Evolutionary conservation across 1,284 basidiomycete genomes (phyloP).

Genomic region (Cryptococcus hybrid): DNA sequence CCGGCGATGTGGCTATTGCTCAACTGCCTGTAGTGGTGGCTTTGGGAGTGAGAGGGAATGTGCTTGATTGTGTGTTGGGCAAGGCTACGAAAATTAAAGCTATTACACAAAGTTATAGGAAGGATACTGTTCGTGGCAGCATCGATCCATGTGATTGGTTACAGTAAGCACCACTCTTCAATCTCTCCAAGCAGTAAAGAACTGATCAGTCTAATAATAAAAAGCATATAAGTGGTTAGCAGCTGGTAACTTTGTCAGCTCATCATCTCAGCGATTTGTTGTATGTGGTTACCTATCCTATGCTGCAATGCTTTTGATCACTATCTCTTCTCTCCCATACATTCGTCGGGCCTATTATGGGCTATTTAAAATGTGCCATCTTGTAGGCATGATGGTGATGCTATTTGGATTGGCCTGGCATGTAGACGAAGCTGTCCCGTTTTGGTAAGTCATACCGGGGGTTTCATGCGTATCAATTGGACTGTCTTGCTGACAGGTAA

Average conservation of each 20-base stretch:
- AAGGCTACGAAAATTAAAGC: conserved; percentile 74
- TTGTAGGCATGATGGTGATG: conserved; percentile 70
- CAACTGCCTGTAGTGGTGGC: conserved; percentile 45
- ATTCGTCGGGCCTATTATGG: conserved; percentile 32
- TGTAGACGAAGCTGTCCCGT: conserved; percentile 67
- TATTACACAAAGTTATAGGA: conserved; percentile 72
- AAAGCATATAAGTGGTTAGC: conserved; percentile 34
- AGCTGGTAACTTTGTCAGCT: conserved; percentile 13
- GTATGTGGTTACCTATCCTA: conserved; percentile 31
- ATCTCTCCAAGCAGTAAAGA: not conserved
- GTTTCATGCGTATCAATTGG: not conserved
- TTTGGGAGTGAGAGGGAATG: conserved; percentile 44
- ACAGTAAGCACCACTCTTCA: conserved; percentile 27
- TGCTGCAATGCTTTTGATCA: conserved; percentile 27
- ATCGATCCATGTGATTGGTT: conserved; percentile 57
- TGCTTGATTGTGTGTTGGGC: conserved; percentile 54
- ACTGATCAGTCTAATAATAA: not conserved
- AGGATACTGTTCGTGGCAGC: conserved; percentile 64
- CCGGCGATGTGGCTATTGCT: conserved; percentile 38
- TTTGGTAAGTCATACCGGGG: conserved; percentile 46
- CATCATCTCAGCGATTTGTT: conserved; percentile 13
- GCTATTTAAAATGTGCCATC: conserved; percentile 52
- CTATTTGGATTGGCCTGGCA: conserved; percentile 79
- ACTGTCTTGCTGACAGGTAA: not conserved
- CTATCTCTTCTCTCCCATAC: conserved; percentile 38